phyloP scores from a whole-genome alignment of 371 early-diverging fungal genomes.

The Fennellomyces sp. region DNA sequence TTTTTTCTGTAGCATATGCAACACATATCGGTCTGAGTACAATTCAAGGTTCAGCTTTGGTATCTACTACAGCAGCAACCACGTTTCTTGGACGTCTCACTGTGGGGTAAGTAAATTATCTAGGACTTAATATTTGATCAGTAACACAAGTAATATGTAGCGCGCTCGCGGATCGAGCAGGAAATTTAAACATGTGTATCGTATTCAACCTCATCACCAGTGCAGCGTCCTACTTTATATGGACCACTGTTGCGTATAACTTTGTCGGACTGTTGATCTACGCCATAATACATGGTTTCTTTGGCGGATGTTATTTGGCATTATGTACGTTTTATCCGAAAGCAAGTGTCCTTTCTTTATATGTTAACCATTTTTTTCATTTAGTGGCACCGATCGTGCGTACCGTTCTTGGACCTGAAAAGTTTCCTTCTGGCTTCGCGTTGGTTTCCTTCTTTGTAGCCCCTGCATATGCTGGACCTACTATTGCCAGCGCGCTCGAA shows the following conservation, averaged over 20 bases:
- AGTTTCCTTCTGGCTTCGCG: constrained; percentile 38
- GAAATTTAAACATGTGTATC: constrained; percentile 43
- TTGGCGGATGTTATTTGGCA: constrained; percentile 41
- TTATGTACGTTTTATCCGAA: constrained; percentile 9
- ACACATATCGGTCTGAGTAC: constrained; percentile 11
- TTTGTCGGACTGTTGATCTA: constrained; percentile 40
- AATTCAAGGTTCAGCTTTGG: constrained; percentile 15
- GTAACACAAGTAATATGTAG: constrained; percentile 16
- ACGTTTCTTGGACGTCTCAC: constrained; percentile 52
- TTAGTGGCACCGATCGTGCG: constrained; percentile 41
- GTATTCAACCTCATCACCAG: constrained; percentile 34
- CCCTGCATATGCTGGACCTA: constrained; percentile 34
- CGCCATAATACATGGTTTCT: constrained; percentile 37
- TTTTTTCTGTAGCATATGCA: constrained; percentile 16
- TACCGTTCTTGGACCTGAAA: constrained; percentile 30
- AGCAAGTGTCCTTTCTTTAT: too few species aligned
- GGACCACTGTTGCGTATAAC: constrained; percentile 49
- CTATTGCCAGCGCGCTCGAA: constrained; percentile 40
- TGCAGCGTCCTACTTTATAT: constrained; percentile 37
- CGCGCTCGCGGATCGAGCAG: constrained; percentile 43
- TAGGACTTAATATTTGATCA: too few species aligned
- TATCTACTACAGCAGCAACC: constrained; percentile 32
- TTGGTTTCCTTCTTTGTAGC: constrained; percentile 30
- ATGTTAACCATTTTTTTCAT: neutral
- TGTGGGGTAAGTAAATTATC: constrained; percentile 35